Evolutionary conservation across 73 alveolate species (phyloP).

Genomic region (Tetrahymena elliotti): DNA sequence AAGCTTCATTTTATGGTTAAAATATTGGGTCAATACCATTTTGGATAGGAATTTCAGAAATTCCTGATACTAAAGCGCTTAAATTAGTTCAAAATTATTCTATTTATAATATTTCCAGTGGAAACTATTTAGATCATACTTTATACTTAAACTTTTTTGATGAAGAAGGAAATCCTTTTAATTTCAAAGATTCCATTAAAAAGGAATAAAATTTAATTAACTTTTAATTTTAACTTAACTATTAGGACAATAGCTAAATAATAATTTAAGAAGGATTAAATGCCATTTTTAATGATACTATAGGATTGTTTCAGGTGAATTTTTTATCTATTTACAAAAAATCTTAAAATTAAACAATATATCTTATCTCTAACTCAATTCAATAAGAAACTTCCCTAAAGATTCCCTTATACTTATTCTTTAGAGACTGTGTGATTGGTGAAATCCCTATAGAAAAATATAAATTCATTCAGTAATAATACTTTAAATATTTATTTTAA

Average conservation of each 20-base stretch:
- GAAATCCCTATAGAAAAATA: neutral
- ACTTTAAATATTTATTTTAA: neutral
- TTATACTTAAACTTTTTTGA: neutral
- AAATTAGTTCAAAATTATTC: neutral
- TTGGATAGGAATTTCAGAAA: neutral
- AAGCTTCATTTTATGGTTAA: neutral
- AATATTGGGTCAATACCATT: too few species aligned
- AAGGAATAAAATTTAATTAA: too few species aligned
- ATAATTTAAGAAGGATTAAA: neutral
- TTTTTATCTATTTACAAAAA: neutral
- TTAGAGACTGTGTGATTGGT: neutral
- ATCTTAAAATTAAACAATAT: neutral
- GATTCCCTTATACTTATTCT: neutral
- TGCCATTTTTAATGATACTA: neutral
- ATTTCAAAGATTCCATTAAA: neutral
- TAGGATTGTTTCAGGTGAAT: neutral
- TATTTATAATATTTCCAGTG: neutral
- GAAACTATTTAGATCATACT: neutral
- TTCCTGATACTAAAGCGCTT: neutral
- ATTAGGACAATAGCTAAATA: neutral
- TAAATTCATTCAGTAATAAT: neutral
- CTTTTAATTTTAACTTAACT: neutral
- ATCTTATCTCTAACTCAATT: neutral
- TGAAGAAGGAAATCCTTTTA: neutral
- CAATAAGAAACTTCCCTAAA: neutral